phyloP scores from a whole-genome alignment of 768 basidiomycete genomes.

The Lanmaoa pseudosensibilis region DNA sequence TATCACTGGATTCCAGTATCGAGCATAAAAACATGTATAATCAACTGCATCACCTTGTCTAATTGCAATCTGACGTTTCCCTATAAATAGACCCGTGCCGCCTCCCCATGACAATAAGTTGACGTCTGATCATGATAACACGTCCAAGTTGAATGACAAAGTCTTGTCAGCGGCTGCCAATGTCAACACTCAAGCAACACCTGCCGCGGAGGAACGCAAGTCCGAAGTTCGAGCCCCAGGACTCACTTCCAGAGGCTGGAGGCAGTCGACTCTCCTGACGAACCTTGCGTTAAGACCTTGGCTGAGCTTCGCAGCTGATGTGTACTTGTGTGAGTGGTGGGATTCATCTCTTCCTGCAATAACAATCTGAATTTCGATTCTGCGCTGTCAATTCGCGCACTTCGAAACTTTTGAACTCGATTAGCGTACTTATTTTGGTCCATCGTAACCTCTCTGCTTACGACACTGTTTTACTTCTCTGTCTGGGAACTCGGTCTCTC shows the following conservation, averaged over 20 bases:
- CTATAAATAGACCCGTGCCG: slow-evolving; percentile 20
- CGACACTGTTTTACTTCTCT: slow-evolving; percentile 88
- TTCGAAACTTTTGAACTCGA: neutral
- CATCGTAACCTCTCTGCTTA: slow-evolving; percentile 73
- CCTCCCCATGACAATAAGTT: slow-evolving; percentile 8
- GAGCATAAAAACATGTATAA: slow-evolving; percentile 46
- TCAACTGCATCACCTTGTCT: slow-evolving; percentile 40
- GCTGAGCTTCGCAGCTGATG: slow-evolving; percentile 42
- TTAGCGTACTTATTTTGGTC: slow-evolving; percentile 83
- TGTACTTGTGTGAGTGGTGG: slow-evolving; percentile 53
- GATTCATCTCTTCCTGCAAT: neutral
- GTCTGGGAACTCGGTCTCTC: slow-evolving; percentile 87
- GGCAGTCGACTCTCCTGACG: neutral
- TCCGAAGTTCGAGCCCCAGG: neutral
- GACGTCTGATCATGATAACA: neutral
- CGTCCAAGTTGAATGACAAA: slow-evolving; percentile 1
- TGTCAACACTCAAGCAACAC: neutral
- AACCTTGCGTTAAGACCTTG: slow-evolving; percentile 12
- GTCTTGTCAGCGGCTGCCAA: neutral
- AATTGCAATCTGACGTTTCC: slow-evolving; percentile 23
- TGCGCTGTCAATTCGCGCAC: neutral
- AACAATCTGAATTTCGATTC: slow-evolving; percentile 4
- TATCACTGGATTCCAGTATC: slow-evolving; percentile 23
- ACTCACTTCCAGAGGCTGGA: neutral
- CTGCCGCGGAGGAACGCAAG: neutral